Evolutionary conservation across 805 yeast genomes (phyloP).

Genomic region (Lipomyces japonicus): DNA sequence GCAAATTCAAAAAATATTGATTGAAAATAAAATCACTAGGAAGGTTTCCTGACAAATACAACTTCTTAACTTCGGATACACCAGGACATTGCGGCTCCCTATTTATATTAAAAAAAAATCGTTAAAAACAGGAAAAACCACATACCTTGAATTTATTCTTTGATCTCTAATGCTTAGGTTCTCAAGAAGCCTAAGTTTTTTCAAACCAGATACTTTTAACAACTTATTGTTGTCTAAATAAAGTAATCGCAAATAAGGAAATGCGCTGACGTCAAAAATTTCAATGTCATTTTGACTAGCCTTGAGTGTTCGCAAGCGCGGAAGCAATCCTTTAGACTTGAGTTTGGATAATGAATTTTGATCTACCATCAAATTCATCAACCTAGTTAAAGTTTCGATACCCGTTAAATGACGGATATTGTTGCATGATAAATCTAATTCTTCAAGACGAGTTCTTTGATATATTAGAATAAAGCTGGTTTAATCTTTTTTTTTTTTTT

Average conservation of each 20-base stretch:
- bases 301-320: slow-evolving; percentile 42
- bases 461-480: not conserved
- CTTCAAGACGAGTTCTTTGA: slow-evolving; percentile 27
- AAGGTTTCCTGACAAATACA: slow-evolving; percentile 43
- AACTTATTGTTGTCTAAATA: slow-evolving; percentile 33
- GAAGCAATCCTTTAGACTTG: slow-evolving; percentile 30
- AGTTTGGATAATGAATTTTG: slow-evolving; percentile 28
- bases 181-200: slow-evolving; percentile 40
- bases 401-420: slow-evolving; percentile 30
- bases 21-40: slow-evolving; percentile 22
- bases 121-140: too few relatives aligned
- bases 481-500: not conserved
- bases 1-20: slow-evolving; percentile 35
- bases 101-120: not conserved
- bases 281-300: slow-evolving; percentile 41
- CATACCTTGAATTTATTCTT: slow-evolving; percentile 6
- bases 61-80: slow-evolving; percentile 35
- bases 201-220: slow-evolving; percentile 34
- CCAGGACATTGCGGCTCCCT: slow-evolving; percentile 16
- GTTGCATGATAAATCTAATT: slow-evolving; percentile 32
- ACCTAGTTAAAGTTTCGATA: slow-evolving; percentile 31
- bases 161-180: slow-evolving; percentile 39
- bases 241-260: slow-evolving; percentile 29
- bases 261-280: slow-evolving; percentile 19
- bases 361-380: slow-evolving; percentile 39